phyloP scores from a whole-genome alignment of 192 early-diverging fungal genomes.

The Linnemannia schmuckeri region DNA sequence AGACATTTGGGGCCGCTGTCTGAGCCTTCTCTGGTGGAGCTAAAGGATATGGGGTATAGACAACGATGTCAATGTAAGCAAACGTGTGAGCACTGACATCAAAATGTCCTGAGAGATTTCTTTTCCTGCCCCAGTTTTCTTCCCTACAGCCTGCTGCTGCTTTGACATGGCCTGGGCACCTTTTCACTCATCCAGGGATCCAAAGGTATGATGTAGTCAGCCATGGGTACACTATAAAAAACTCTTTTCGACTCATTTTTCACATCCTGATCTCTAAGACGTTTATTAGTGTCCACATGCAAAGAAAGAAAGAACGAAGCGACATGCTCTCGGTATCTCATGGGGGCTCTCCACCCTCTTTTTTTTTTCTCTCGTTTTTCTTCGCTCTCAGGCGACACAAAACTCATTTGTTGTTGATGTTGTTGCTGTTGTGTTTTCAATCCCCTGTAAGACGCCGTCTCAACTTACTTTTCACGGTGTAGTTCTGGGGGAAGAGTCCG shows the following conservation, averaged over 20 bases:
- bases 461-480: conserved; percentile 28
- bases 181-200: background rate
- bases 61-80: conserved; percentile 3
- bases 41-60: background rate
- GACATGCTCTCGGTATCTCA: conserved; percentile 3
- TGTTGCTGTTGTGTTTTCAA: background rate
- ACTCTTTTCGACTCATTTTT: background rate
- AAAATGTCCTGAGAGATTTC: background rate
- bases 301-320: background rate
- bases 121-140: background rate
- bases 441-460: background rate
- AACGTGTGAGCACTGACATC: background rate
- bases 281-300: background rate
- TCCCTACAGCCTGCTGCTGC: background rate
- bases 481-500: conserved; percentile 79
- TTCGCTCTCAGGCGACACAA: background rate
- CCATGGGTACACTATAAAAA: background rate
- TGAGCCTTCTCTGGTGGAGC: background rate
- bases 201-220: background rate
- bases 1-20: conserved; percentile 5
- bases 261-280: background rate
- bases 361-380: conserved; percentile 1
- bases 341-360: background rate
- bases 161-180: background rate
- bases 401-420: background rate